phyloP scores from a whole-genome alignment of 2,329 filamentous ascomycete genomes.

The Trichoderma pleuroti region DNA sequence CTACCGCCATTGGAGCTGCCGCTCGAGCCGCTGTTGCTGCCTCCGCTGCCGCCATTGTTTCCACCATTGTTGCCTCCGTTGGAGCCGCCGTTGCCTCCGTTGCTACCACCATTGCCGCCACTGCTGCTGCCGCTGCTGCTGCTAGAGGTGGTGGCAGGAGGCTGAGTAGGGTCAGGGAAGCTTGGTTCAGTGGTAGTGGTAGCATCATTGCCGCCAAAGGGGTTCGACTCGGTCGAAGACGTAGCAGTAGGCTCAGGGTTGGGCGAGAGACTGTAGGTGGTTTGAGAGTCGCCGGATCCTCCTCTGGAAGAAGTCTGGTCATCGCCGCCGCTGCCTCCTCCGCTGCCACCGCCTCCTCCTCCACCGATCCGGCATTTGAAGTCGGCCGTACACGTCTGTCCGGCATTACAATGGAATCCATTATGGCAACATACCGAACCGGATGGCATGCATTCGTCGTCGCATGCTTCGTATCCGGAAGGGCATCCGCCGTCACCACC shows the following conservation, averaged over 20 bases:
- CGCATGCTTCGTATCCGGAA: slow-evolving; percentile 19
- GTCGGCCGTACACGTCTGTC: slow-evolving; percentile 19
- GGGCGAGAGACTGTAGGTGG: slow-evolving; percentile 1
- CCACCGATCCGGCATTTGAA: slow-evolving; percentile 16
- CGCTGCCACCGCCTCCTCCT: slow-evolving; percentile 18
- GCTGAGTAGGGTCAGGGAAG: neutral
- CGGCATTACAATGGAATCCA: slow-evolving; percentile 24
- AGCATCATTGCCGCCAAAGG: slow-evolving; percentile 2
- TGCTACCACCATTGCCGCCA: neutral
- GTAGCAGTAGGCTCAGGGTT: neutral
- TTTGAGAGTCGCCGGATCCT: neutral
- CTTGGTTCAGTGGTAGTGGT: neutral
- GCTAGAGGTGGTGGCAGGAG: neutral
- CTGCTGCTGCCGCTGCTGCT: neutral
- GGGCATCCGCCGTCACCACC: slow-evolving; percentile 9
- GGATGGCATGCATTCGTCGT: slow-evolving; percentile 22
- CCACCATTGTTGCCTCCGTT: neutral
- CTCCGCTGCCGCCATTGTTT: neutral
- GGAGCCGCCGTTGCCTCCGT: neutral
- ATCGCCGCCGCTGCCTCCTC: neutral
- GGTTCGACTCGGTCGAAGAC: neutral
- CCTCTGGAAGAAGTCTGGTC: neutral
- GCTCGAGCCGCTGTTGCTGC: neutral
- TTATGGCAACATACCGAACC: slow-evolving; percentile 26
- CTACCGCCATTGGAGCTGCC: neutral